These are phyloP conservation scores for Fonsecaea pedrosoi DNA, from an alignment of 2,329 filamentous ascomycete genomes.

Conservation along the genomic window DNA sequence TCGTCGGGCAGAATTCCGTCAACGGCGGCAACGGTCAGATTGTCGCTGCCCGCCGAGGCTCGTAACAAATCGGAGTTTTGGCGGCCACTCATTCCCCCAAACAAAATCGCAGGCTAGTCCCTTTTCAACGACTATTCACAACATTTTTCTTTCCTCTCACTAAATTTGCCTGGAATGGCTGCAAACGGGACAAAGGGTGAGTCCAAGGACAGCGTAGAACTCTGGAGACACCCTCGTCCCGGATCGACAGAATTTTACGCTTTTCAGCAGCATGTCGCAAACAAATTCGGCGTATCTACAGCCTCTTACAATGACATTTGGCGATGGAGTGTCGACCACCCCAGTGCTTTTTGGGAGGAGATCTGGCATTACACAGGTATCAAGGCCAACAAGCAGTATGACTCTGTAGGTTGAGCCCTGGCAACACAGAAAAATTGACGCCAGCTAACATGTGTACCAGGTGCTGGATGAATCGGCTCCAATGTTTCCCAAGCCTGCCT, in stretches of 20 bases:
- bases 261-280: constrained; percentile 73
- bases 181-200: constrained; percentile 26
- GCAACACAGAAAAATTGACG: background rate
- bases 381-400: constrained; percentile 67
- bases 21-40: background rate
- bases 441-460: constrained; percentile 50
- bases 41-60: constrained; percentile 3
- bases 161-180: constrained; percentile 22
- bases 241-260: constrained; percentile 72
- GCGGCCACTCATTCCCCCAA: constrained; percentile 7
- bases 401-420: constrained; percentile 43
- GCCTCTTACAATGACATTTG: constrained; percentile 76
- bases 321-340: constrained; percentile 80
- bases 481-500: constrained; percentile 86
- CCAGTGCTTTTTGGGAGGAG: constrained; percentile 80
- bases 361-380: constrained; percentile 85
- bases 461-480: constrained; percentile 70
- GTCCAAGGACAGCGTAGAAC: constrained; percentile 48
- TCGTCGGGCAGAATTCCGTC: constrained; percentile 8
- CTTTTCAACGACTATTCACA: constrained; percentile 10
- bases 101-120: constrained; percentile 9
- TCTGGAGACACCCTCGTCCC: constrained; percentile 76
- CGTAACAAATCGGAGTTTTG: constrained; percentile 19
- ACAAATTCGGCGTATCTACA: constrained; percentile 69
- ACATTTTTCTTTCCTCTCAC: constrained; percentile 5